These are phyloP conservation scores for Neurospora cerealis DNA, from an alignment of 495 filamentous ascomycete species.

Conservation along the genomic window DNA sequence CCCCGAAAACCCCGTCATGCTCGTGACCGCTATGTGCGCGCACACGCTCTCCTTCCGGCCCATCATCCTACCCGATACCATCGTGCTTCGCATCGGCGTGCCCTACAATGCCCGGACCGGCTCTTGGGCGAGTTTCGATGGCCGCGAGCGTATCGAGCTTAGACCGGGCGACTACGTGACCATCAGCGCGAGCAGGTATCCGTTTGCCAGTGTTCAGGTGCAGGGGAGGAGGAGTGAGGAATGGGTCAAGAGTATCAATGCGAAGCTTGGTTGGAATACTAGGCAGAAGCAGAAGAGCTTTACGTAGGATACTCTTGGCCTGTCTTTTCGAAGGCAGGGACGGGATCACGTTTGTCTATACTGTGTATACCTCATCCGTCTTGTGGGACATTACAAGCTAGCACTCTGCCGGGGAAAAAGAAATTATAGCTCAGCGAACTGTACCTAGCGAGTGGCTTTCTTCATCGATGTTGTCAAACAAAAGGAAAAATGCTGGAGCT, in stretches of 20 bases:
- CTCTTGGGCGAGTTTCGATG: conserved; percentile 96
- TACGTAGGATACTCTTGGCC: conserved; percentile 31
- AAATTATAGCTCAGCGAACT: not conserved
- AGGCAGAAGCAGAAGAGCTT: conserved; percentile 62
- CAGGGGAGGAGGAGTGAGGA: conserved; percentile 68
- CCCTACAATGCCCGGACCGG: conserved; percentile 83
- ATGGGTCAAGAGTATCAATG: conserved; percentile 85
- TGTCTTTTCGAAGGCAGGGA: not conserved
- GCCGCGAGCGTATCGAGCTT: conserved; percentile 79
- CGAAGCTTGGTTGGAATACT: conserved; percentile 91
- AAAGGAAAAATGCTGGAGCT: not conserved
- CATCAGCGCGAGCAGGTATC: conserved; percentile 82
- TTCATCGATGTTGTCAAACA: not conserved
- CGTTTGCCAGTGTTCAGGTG: conserved; percentile 82
- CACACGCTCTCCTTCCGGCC: conserved; percentile 94
- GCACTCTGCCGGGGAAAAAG: not conserved
- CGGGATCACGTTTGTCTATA: not conserved
- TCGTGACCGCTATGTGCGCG: conserved; percentile 90
- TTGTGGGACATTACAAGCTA: not conserved
- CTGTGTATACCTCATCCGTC: not conserved
- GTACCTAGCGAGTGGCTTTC: not conserved
- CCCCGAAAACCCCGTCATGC: conserved; percentile 93
- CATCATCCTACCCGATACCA: conserved; percentile 90
- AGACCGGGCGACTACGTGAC: conserved; percentile 90
- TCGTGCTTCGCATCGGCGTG: conserved; percentile 82